Evolutionary conservation across 1,284 basidiomycete genomes (phyloP).

Genomic region (Quambalaria eucalypti): DNA sequence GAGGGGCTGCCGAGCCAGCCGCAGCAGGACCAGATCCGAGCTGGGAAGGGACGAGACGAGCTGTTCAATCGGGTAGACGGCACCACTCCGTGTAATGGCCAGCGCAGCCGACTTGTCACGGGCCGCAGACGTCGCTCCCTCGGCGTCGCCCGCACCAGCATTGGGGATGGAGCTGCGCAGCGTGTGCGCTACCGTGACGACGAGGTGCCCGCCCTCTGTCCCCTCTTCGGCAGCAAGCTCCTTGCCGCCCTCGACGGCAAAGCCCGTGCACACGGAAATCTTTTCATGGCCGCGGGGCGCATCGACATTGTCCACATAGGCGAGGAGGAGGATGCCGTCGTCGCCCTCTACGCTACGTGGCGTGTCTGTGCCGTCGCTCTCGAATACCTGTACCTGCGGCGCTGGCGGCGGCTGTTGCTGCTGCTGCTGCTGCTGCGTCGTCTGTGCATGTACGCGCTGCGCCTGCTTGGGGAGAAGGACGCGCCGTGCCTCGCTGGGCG

Average conservation of each 20-base stretch:
- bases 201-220: conserved; percentile 47
- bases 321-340: conserved; percentile 55
- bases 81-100: conserved; percentile 40
- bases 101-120: conserved; percentile 37
- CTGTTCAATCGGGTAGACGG: conserved; percentile 52
- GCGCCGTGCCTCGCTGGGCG: conserved; percentile 18
- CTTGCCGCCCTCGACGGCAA: conserved; percentile 51
- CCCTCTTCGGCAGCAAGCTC: conserved; percentile 8
- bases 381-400: no score
- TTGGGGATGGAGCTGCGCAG: conserved; percentile 46
- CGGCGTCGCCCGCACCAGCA: conserved; percentile 11
- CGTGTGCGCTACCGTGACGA: conserved; percentile 63
- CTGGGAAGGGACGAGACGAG: conserved; percentile 57
- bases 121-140: conserved; percentile 19
- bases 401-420: background rate
- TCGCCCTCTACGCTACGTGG: conserved; percentile 21
- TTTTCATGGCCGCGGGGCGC: conserved; percentile 50
- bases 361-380: no score
- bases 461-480: conserved; percentile 27
- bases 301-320: conserved; percentile 51
- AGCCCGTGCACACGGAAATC: conserved; percentile 59
- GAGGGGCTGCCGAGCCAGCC: conserved; percentile 24
- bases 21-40: conserved; percentile 54
- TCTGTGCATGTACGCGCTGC: no score
- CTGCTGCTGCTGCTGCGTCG: conserved; percentile 25